Evolutionary conservation across 495 filamentous ascomycete species (phyloP), one percentile per base, ranked within the genome.

Genomic region (Podospora fimiseda): DNA sequence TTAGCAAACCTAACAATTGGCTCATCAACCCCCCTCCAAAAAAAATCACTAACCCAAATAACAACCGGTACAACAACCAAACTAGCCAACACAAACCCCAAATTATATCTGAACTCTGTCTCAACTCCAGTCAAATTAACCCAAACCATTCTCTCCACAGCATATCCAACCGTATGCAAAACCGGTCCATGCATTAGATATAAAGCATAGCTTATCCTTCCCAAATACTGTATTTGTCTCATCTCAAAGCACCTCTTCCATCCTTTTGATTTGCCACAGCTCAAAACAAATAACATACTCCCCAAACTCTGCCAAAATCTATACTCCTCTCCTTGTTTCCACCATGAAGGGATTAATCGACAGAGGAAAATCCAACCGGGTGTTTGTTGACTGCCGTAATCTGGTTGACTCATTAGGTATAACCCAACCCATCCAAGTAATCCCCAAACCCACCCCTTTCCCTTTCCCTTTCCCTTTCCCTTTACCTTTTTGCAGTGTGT

Each of bases 101-200:
- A 47, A 42, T 64, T 59, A 46, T 70, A 74, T 33, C 23, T 33
- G 48, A 48, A 40, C 5, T 55, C 40, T 3, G 60, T 64, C 41
- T 75, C 67, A 0, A 56, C 64, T 9, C 70, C 71, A 2, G 65
- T 71, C 21, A 67, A 13, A 0, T 52, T 47, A 6, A n/a, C 50
- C 66, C 67, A 72, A 19, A 57, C 66, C 50, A 60, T 55, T 8
- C 57, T 53, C 58, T 73, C 60, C 4, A 74, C 55, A 3, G 60
- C 50, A 50, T 70, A 76, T 3, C 74, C 74, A 2, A 73, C 18
- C 3, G 69, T 70, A 47, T 80, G 74, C 48, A 69, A 52, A 0
- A 77, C 67, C 13, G 77, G 77, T 1, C 77, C 77, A 57, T 80
- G 77, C 62, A 79, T 67, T 16, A 80, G 65, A 52, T 80, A 80